phyloP scores from a whole-genome alignment of 768 basidiomycete genomes.

The Clitopilus passeckerianus region DNA sequence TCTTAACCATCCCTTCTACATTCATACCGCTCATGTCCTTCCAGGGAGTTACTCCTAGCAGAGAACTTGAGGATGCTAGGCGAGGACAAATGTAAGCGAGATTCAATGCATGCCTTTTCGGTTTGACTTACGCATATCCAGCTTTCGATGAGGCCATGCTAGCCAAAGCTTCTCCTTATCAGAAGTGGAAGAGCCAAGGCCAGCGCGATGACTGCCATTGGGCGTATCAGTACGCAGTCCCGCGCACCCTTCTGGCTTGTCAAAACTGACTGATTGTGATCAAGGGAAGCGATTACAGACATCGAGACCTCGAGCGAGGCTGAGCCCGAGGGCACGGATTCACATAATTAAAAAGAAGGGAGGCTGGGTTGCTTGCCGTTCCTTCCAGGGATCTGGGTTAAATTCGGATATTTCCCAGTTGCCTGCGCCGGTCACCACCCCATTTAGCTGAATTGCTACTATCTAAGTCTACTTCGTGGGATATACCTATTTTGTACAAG shows the following conservation, averaged over 20 bases:
- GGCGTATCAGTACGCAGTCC: slow-evolving; percentile 51
- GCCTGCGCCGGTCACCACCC: no score
- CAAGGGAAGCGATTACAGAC: slow-evolving; percentile 16
- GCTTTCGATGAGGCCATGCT: slow-evolving; percentile 65
- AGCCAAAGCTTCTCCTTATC: slow-evolving; percentile 40
- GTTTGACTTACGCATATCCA: slow-evolving; percentile 18
- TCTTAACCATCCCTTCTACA: neutral
- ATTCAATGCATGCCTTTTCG: neutral
- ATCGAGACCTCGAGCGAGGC: slow-evolving; percentile 19
- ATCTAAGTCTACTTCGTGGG: no score
- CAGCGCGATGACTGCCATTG: slow-evolving; percentile 52
- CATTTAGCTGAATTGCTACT: no score
- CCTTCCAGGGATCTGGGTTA: no score
- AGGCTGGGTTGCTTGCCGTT: no score
- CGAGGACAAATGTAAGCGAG: slow-evolving; percentile 59
- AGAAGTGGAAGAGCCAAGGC: slow-evolving; percentile 54
- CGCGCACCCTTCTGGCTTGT: neutral
- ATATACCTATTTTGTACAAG: no score
- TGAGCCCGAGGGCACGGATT: slow-evolving; percentile 2
- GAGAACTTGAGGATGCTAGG: slow-evolving; percentile 62
- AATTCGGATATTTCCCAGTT: no score
- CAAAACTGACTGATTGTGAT: neutral
- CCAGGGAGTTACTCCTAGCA: slow-evolving; percentile 59
- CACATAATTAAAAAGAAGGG: neutral
- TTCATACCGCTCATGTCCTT: neutral